A percentile compares a stretch with the other conserved stretches of the same genome.
phyloP scores from a whole-genome alignment of 2,329 filamentous ascomycete species.

The Calcarisporium arbuscula region DNA sequence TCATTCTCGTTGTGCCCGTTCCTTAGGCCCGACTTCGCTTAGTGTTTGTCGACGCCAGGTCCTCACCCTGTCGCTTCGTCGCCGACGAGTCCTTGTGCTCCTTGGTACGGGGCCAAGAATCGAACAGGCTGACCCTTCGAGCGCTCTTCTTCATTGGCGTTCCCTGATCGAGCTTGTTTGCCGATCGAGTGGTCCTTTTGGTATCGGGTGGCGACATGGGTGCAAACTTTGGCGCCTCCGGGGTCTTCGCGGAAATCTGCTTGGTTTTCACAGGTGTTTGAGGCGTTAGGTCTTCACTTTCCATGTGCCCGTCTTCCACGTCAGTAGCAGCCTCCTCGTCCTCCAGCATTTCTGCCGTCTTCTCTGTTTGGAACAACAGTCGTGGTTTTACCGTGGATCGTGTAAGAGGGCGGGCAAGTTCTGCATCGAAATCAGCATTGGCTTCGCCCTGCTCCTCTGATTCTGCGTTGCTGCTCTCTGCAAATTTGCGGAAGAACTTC shows the following conservation, averaged over 20 bases:
- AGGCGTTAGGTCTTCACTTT: constrained; percentile 16
- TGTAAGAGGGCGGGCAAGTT: constrained; percentile 44
- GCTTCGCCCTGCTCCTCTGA: constrained; percentile 22
- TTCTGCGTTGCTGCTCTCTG: constrained; percentile 28
- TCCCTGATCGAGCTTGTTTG: constrained; percentile 41
- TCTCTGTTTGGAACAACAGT: constrained; percentile 58
- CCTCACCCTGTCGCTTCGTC: constrained; percentile 34
- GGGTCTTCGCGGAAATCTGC: constrained; percentile 33
- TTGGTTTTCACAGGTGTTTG: constrained; percentile 32
- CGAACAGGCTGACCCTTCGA: constrained; percentile 51
- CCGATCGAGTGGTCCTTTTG: constrained; percentile 50
- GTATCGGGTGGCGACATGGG: constrained; percentile 59
- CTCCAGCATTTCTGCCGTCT: constrained; percentile 38
- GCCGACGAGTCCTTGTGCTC: constrained; percentile 38
- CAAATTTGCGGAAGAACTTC: constrained; percentile 68
- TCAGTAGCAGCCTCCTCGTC: constrained; percentile 56
- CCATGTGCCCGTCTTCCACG: constrained; percentile 42
- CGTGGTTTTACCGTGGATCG: constrained; percentile 67
- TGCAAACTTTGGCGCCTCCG: constrained; percentile 48
- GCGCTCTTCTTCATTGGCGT: constrained; percentile 34
- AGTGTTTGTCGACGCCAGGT: constrained; percentile 20
- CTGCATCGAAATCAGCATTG: constrained; percentile 27
- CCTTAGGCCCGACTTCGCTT: constrained; percentile 31
- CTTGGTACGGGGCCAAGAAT: constrained; percentile 64
- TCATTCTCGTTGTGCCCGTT: too few relatives aligned